Evolutionary conservation across 148 eudicot genomes (phyloP), one percentile per base, ranked within the genome.

Genomic region (Amaranthus hypochondriacus): DNA sequence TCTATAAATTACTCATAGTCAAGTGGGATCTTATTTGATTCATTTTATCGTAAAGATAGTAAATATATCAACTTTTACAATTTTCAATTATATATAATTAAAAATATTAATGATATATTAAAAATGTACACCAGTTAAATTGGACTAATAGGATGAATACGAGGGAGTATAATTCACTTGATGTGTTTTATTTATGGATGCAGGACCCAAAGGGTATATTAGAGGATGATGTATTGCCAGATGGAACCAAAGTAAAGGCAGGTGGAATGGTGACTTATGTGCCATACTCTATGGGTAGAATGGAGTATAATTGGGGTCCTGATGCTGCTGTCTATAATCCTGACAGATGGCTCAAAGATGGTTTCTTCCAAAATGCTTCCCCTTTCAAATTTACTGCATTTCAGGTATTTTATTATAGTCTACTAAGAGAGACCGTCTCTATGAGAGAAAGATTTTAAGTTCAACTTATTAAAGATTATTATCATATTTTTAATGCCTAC

Each of bases 231-330:
- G 79, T 90, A 43, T 75, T 95, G 57, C 97, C 98, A 4, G 97
- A 92, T 84, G 98, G 98, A 82, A 92, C 96, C 3, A 87, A 87
- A 83, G 96, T 95, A 51, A 92, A 92, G 68, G 97, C 96, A 21
- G 98, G 98, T 4, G 97, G 98, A 11, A 88, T 95, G 98, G 98
- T 95, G 79, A 95, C 98, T 47, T 95, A 95, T 74, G 98, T 95
- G 48, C 98, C 98, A 6, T 95, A 92, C 61, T 88, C 98, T 0
- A 95, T 95, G 98, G 98, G 98, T 18, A 81, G 97, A 84, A 95
- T 95, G 98, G 90, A 92, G 78, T 95, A 92, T 74, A 95, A 95
- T 52, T 95, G 98, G 98, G 98, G 98, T 47, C 81, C 93, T 54
- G 92, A 92, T 83, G 98, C 98, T 13, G 62, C 90, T 61, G 76